Evolutionary conservation across 495 filamentous ascomycete species (phyloP), one percentile per base, ranked within the genome.

Genomic region (Parathielavia appendiculata): DNA sequence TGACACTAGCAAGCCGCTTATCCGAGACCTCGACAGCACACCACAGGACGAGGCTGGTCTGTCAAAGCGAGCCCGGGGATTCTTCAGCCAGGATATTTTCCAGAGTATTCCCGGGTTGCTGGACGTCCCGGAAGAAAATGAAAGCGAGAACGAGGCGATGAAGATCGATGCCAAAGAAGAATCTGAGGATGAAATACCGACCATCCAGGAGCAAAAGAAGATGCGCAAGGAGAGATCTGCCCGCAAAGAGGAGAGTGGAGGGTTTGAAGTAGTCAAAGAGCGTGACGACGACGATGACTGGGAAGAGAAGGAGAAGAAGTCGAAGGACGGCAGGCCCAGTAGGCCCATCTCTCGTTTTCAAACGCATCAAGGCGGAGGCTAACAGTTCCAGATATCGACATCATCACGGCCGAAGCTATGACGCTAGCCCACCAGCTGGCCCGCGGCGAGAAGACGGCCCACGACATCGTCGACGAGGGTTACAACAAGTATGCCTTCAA

Each of bases 381-480:
- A 71, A 77, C 63, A 51, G 0, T n/a, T 63, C 54, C 72, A 84
- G 91, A 96, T 62, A 97, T 99, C 76, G 89, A 97, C 70, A 97
- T 99, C 65, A 93, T 97, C 64, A 99, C 93, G 10, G 93, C 92
- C 19, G 95, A 99, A 76, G 93, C 93, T 58, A 99, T 99, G 93
- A 91, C 90, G 9, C 80, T 99, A n/a, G 93, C 93, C 2, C 93
- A 97, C 56, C 82, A 89, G 66, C 83, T 99, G 57, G 93, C 91
- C 22, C 86, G 85, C 0, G 95, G 95, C 22, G 79, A 93, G 66
- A 92, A 86, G 69, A 87, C 86, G 11, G 84, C 80, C 22, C 67
- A 83, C 50, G 88, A 95, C 65, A 71, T 96, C 2, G 71, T 92
- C 30, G 95, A 99, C 68, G 92, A 97, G 53, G 85, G 84, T 38